A percentile compares a stretch with the other conserved stretches of the same genome.
Conservation (phyloP, 108 stramenopile genomes). For the Pseudonitzschia pungens region DNA sequence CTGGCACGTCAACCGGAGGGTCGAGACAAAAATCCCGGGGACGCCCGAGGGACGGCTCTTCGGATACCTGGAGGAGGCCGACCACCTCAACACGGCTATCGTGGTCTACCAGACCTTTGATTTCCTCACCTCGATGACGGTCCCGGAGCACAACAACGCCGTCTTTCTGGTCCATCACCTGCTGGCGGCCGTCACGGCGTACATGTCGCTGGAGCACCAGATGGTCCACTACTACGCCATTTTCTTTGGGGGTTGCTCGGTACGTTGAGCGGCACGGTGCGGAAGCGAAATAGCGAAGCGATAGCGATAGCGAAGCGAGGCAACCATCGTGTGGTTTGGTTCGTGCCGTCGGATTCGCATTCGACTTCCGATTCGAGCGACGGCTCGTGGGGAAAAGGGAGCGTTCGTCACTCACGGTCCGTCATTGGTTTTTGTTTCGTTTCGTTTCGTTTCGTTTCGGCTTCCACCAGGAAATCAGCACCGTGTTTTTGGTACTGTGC, state of each 20-base stretch:
- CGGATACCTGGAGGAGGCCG: slow-evolving; percentile 27
- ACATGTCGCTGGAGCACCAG: slow-evolving; percentile 42
- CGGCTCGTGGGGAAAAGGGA: slow-evolving; percentile 14
- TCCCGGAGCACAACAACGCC: slow-evolving; percentile 39
- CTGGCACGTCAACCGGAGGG: slow-evolving; percentile 12
- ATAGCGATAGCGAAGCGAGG: too few relatives aligned
- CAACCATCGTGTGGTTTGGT: too few relatives aligned
- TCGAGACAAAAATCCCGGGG: not conserved
- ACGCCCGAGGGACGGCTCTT: slow-evolving; percentile 41
- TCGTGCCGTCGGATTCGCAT: too few relatives aligned
- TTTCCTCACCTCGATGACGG: slow-evolving; percentile 46
- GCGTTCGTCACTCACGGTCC: too few relatives aligned
- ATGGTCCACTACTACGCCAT: slow-evolving; percentile 46
- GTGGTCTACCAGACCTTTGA: slow-evolving; percentile 59
- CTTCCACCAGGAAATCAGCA: slow-evolving; percentile 17
- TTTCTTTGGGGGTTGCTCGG: slow-evolving; percentile 55
- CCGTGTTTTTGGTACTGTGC: slow-evolving; percentile 52
- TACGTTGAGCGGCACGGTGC: too few relatives aligned
- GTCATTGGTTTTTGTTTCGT: too few relatives aligned
- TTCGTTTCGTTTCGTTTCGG: not conserved
- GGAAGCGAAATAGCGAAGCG: too few relatives aligned
- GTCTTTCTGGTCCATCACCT: slow-evolving; percentile 58
- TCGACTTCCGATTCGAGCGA: too few relatives aligned
- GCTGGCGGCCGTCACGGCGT: slow-evolving; percentile 41
- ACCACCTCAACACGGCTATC: slow-evolving; percentile 22